phyloP scores from a whole-genome alignment of 495 filamentous ascomycete species.

The Arthonia radiata region DNA sequence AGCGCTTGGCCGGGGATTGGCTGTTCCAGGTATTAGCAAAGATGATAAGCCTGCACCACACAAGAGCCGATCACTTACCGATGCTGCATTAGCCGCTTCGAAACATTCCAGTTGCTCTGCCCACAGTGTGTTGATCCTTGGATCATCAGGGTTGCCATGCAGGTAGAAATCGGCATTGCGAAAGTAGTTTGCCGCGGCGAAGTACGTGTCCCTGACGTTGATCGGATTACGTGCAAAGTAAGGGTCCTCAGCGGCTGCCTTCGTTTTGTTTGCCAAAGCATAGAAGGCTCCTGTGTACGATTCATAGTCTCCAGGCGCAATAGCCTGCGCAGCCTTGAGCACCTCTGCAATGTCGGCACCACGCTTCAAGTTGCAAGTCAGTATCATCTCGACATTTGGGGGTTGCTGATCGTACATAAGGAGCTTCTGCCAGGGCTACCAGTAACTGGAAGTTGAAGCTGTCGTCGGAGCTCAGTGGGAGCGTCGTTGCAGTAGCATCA shows the following conservation, averaged over 20 bases:
- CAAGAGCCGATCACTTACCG: no score
- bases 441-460: conserved; percentile 16
- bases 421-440: conserved; percentile 7
- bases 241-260: conserved; percentile 4
- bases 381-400: no score
- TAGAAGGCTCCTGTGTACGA: conserved; percentile 13
- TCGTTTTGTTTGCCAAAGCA: conserved; percentile 9
- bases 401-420: no score
- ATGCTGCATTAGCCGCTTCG: conserved; percentile 6
- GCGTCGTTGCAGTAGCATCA: no score
- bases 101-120: conserved; percentile 2
- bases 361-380: no score
- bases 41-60: no score
- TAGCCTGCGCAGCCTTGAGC: conserved; percentile 12
- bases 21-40: no score
- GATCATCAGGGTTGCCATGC: conserved; percentile 17
- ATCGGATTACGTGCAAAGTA: no score
- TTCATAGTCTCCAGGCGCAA: conserved; percentile 14
- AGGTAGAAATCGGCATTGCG: conserved; percentile 20
- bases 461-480: conserved; percentile 8
- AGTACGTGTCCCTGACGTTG: conserved; percentile 13
- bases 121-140: conserved; percentile 12
- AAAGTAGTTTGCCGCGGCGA: conserved; percentile 19
- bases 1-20: no score
- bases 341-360: conserved; percentile 17